These are phyloP conservation scores for Rhodotorula toruloides DNA, from an alignment of 768 basidiomycete species.

Conservation along the genomic window DNA sequence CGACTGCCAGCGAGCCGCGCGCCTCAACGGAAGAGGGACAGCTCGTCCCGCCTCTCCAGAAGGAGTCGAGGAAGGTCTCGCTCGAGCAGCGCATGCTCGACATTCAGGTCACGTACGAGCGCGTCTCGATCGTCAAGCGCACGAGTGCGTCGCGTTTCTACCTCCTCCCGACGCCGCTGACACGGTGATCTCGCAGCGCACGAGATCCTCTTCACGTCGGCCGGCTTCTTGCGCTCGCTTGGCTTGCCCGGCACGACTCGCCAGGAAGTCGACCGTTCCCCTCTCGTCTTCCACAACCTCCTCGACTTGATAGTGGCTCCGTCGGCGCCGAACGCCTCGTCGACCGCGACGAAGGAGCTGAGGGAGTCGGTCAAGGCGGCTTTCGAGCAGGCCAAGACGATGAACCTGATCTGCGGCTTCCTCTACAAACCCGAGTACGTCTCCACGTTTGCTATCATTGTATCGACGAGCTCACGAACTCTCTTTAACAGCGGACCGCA, in stretches of 20 bases:
- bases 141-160: not conserved
- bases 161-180: too few relatives aligned
- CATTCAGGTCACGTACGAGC: constrained; percentile 20
- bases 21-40: too few relatives aligned
- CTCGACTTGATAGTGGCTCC: constrained; percentile 19
- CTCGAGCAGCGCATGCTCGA: constrained; percentile 12
- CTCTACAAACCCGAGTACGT: not conserved
- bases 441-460: not conserved
- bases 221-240: constrained; percentile 18
- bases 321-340: not conserved
- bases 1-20: too few relatives aligned
- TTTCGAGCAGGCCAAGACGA: not conserved
- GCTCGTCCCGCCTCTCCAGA: not conserved
- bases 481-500: not conserved
- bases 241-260: constrained; percentile 17
- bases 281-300: constrained; percentile 26
- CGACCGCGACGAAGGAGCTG: constrained; percentile 9
- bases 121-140: constrained; percentile 19
- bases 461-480: not conserved
- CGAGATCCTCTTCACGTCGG: constrained; percentile 23
- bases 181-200: not conserved
- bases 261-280: constrained; percentile 8
- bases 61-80: not conserved
- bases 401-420: constrained; percentile 7
- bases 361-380: constrained; percentile 11